phyloP scores from a whole-genome alignment of 148 eudicot species.

The Cornus controversa region DNA sequence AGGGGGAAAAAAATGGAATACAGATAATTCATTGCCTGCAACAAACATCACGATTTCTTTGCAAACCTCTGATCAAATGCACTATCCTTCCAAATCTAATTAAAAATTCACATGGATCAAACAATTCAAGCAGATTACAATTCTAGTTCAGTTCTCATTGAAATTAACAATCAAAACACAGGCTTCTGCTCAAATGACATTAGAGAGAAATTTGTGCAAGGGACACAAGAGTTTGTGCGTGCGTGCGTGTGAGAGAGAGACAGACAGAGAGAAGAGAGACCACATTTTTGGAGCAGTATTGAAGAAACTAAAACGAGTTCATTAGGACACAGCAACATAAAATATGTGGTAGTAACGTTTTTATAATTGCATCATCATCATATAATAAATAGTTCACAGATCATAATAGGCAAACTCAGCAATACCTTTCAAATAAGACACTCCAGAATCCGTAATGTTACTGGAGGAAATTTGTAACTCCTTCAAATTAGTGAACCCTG shows the following conservation, averaged over 20 bases:
- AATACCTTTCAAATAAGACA: conserved; percentile 48
- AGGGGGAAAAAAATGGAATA: too few species aligned
- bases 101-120: not conserved
- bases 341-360: too few species aligned
- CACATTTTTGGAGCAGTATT: not conserved
- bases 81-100: too few species aligned
- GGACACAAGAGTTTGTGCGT: too few species aligned
- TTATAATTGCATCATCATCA: not conserved
- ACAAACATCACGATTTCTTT: not conserved
- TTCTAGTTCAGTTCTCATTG: too few species aligned
- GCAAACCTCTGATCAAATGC: not conserved
- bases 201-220: not conserved
- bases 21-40: not conserved
- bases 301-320: not conserved
- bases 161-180: too few species aligned
- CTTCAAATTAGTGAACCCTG: conserved; percentile 49
- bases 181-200: not conserved
- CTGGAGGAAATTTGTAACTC: conserved; percentile 52
- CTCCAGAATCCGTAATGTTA: conserved; percentile 52
- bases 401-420: not conserved
- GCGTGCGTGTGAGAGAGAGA: too few species aligned
- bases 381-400: not conserved
- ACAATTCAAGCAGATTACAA: not conserved
- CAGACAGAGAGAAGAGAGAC: not conserved
- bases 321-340: not conserved